Evolutionary conservation across 768 basidiomycete genomes (phyloP).

Genomic region (Tylopilus plumbeoviolaceoides): DNA sequence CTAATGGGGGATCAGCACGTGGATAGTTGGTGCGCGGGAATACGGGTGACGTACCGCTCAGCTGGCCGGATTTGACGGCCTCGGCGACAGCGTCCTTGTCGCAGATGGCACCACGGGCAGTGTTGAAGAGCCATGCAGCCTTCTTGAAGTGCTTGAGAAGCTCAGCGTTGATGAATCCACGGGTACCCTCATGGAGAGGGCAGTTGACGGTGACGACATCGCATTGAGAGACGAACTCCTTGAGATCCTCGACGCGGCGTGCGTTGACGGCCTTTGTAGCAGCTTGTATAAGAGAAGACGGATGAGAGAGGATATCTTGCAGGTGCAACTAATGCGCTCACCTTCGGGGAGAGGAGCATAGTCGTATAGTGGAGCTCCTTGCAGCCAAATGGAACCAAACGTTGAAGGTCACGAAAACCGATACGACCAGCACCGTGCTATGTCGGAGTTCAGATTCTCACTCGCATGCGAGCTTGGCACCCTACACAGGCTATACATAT

Average conservation of each 20-base stretch:
- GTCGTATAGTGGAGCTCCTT: slow-evolving; percentile 91
- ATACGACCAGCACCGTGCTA: slow-evolving; percentile 77
- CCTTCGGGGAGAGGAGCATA: slow-evolving; percentile 69
- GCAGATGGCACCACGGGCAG: slow-evolving; percentile 89
- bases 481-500: no score
- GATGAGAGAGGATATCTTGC: neutral
- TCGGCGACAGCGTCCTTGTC: slow-evolving; percentile 76
- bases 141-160: slow-evolving; percentile 87
- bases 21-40: neutral
- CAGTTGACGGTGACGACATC: slow-evolving; percentile 86
- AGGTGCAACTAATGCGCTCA: slow-evolving; percentile 17
- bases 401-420: slow-evolving; percentile 83
- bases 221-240: slow-evolving; percentile 57
- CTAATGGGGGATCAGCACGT: neutral
- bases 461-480: no score
- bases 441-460: no score
- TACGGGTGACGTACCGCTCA: slow-evolving; percentile 43
- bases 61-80: slow-evolving; percentile 72
- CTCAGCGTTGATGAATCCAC: slow-evolving; percentile 75
- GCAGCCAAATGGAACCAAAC: slow-evolving; percentile 77
- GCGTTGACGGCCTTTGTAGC: slow-evolving; percentile 65
- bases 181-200: slow-evolving; percentile 82
- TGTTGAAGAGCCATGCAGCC: slow-evolving; percentile 91
- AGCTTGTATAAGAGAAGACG: slow-evolving; percentile 29
- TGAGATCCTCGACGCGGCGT: slow-evolving; percentile 74